Conservation (phyloP, 2,329 filamentous ascomycete genomes). For the Xylariaceae sp. region DNA sequence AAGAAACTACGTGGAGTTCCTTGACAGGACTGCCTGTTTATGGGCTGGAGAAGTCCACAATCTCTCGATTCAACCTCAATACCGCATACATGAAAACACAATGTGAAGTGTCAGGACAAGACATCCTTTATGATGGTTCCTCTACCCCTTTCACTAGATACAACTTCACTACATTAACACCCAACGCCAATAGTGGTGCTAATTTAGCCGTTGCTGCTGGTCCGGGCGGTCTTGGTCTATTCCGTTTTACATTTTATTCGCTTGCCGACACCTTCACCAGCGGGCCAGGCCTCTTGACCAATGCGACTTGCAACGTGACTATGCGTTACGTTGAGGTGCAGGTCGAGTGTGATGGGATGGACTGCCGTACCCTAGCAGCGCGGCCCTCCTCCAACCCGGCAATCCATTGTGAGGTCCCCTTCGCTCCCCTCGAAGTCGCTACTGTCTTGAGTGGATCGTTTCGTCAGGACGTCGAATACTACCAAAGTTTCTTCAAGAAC, state of each 20-base stretch:
- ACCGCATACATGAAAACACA: background rate
- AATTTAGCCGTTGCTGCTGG: background rate
- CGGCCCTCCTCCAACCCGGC: background rate
- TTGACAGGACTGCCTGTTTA: background rate
- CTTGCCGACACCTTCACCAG: background rate
- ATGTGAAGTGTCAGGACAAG: background rate
- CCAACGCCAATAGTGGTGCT: background rate
- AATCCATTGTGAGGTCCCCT: background rate
- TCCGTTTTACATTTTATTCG: background rate
- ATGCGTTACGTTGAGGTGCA: background rate
- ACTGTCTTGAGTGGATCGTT: background rate
- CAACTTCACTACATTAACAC: background rate
- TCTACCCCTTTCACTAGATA: background rate
- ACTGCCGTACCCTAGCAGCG: background rate
- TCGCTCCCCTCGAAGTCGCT: background rate
- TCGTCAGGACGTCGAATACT: background rate
- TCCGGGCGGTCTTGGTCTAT: background rate
- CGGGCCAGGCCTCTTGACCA: background rate
- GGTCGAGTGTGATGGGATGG: background rate
- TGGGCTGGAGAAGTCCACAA: background rate
- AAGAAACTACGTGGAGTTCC: background rate
- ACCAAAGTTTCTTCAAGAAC: background rate
- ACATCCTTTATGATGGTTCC: background rate
- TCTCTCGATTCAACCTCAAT: background rate
- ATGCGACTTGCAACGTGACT: background rate